Conservation (phyloP, 176 grass and related monocot genomes). For the Aegilops speltoides region DNA sequence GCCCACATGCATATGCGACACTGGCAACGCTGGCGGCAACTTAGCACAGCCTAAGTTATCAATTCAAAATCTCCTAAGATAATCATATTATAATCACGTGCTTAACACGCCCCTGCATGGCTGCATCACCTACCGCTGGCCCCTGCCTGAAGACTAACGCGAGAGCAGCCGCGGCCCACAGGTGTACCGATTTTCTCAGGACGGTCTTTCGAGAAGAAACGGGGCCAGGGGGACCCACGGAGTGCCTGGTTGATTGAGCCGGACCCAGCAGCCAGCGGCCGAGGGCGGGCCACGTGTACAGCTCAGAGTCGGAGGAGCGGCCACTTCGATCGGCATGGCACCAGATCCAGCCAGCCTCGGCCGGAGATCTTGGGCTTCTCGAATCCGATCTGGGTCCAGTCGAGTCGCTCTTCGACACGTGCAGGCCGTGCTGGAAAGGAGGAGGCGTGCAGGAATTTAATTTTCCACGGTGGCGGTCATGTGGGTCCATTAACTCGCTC, state of each 20-base stretch:
- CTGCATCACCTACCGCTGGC: neutral
- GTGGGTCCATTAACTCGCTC: slow-evolving; percentile 30
- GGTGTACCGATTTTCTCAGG: neutral
- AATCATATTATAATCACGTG: slow-evolving; percentile 24
- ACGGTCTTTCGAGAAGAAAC: slow-evolving; percentile 30
- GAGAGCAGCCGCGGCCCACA: slow-evolving; percentile 1
- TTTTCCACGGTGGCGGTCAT: slow-evolving; percentile 5
- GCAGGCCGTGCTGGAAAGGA: neutral
- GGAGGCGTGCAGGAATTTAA: slow-evolving; percentile 5
- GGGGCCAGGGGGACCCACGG: neutral
- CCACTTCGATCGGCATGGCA: slow-evolving; percentile 31
- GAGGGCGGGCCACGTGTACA: slow-evolving; percentile 36
- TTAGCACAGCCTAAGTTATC: neutral
- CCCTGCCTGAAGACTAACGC: neutral
- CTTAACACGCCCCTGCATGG: neutral
- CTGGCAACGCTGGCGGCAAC: neutral
- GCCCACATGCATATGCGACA: neutral
- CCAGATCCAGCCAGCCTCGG: slow-evolving; percentile 32
- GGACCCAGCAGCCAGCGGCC: slow-evolving; percentile 13
- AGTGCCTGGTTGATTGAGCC: slow-evolving; percentile 14
- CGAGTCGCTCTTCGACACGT: slow-evolving; percentile 18
- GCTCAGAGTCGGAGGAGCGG: neutral
- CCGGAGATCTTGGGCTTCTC: slow-evolving; percentile 24
- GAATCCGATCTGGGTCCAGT: slow-evolving; percentile 11
- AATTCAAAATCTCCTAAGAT: neutral